A percentile compares a stretch with the other conserved stretches of the same genome.
These are phyloP conservation scores for Populus hybrid DNA, from an alignment of 441 rosid genomes.

Conservation along the genomic window DNA sequence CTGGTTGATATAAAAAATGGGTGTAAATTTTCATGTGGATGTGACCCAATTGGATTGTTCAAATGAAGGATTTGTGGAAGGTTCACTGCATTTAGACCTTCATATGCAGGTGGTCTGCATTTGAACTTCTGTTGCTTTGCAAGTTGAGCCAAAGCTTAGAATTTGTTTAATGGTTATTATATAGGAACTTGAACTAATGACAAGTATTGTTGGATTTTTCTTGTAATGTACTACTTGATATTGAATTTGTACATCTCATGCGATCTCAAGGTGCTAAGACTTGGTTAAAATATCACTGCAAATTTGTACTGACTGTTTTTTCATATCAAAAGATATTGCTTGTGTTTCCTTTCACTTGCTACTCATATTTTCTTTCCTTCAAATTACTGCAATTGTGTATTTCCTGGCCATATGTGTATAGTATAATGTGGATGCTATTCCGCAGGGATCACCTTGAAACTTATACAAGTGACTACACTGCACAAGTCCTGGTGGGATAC, in stretches of 20 bases:
- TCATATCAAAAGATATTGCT: neutral
- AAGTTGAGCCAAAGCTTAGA: neutral
- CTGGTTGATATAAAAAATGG: neutral
- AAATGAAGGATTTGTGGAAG: neutral
- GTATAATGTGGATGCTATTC: neutral
- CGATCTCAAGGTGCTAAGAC: neutral
- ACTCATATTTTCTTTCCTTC: neutral
- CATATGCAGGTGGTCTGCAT: neutral
- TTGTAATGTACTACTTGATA: neutral
- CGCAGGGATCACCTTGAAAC: conserved; percentile 77
- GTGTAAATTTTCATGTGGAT: neutral
- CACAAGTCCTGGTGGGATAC: conserved; percentile 81
- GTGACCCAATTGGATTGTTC: neutral
- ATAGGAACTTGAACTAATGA: neutral
- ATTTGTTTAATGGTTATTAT: neutral
- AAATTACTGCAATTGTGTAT: neutral
- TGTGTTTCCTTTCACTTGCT: neutral
- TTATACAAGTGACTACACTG: conserved; percentile 82
- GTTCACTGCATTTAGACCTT: neutral
- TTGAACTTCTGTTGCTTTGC: neutral
- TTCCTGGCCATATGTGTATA: conserved; percentile 1
- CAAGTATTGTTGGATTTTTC: neutral
- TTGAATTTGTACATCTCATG: neutral
- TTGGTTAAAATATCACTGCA: neutral
- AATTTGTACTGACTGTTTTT: neutral